phyloP scores from a whole-genome alignment of 2,329 filamentous ascomycete species.

The Alternaria sp. region DNA sequence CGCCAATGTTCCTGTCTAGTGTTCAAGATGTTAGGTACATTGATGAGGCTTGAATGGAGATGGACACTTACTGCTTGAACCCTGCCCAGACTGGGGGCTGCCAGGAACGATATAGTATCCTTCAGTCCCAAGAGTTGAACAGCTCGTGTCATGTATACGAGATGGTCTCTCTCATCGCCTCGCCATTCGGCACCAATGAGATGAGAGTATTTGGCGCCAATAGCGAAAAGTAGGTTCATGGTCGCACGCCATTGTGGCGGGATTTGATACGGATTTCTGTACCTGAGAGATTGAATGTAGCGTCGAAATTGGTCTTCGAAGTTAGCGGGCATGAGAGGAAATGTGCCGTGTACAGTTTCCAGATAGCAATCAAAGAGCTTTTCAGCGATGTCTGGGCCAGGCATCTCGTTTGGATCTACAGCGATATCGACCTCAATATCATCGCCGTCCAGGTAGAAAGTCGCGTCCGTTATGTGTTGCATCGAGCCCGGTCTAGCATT shows the following conservation, averaged over 20 bases:
- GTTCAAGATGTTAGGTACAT: slow-evolving; percentile 1
- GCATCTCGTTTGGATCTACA: slow-evolving; percentile 40
- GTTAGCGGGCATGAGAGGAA: slow-evolving; percentile 34
- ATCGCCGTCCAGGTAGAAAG: slow-evolving; percentile 47
- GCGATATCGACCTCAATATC: slow-evolving; percentile 31
- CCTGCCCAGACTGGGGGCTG: slow-evolving; percentile 45
- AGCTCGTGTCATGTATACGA: slow-evolving; percentile 48
- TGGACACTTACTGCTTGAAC: slow-evolving; percentile 46
- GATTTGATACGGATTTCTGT: slow-evolving; percentile 14
- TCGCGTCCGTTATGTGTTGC: slow-evolving; percentile 31
- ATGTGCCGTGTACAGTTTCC: slow-evolving; percentile 43
- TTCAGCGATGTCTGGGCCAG: slow-evolving; percentile 39
- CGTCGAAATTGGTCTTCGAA: slow-evolving; percentile 30
- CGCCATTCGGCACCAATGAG: slow-evolving; percentile 37
- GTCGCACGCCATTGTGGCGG: slow-evolving; percentile 44
- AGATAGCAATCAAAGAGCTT: slow-evolving; percentile 47
- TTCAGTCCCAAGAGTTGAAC: slow-evolving; percentile 31
- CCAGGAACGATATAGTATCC: slow-evolving; percentile 24
- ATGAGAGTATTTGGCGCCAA: slow-evolving; percentile 49
- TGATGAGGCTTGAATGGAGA: background rate
- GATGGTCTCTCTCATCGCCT: slow-evolving; percentile 43
- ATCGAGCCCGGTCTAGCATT: slow-evolving; percentile 11
- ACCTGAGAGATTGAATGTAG: slow-evolving; percentile 14
- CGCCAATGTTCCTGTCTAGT: slow-evolving; percentile 29
- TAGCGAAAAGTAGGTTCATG: slow-evolving; percentile 52